Base-by-base conservation (phyloP, 352 stramenopile species). In the Phytopythium delawarense region DNA sequence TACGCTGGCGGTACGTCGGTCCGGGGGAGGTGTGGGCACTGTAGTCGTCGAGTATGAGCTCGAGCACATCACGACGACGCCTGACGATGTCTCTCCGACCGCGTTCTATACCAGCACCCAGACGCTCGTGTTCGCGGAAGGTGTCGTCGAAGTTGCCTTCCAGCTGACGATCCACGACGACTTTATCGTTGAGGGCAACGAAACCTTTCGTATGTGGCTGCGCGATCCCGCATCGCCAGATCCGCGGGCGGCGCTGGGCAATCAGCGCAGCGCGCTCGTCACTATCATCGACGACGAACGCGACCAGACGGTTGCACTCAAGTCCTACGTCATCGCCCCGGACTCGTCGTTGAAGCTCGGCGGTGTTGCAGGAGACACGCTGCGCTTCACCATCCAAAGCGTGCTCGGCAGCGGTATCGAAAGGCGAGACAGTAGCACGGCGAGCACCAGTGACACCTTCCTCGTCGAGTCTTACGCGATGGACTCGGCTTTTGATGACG, bases 151-250 rank as follows among this genome's bases (percentile, higher is more conserved):
- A 28, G 77, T 96, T 40, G 85, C 84, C 34, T 98, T 98, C 71
- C 65, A 91, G 30, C 60, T 98, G 25, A 93, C 89, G 21, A 96
- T 98, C 59, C 89, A 98, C 63, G 92, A 98, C 60, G 89, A 98
- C 59, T 81, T 86, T 34, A 46, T 84, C 34, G 59, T 83, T 3
- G 84, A 96, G 32, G 67, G 50, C 7, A 67, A 94, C 57, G 84
- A 95, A 58, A 75, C 65, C 1, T 94, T 96, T 54, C 73, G 81
- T 15, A 66, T 96, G 23, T 40, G 71, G 30, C 66, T 93, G 40
- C 70, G 64, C 0, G 57, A 78, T 20, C 73, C 81, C 12, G 48
- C 48, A 63, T 46, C 23, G 59, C 60, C 32, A 28, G 57, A 62
- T 40, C 64, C 56, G 13, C 61, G 39, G 8, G 65, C 67, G 44